phyloP scores from a whole-genome alignment of 1,284 basidiomycete species.

The Naganishia sp. region DNA sequence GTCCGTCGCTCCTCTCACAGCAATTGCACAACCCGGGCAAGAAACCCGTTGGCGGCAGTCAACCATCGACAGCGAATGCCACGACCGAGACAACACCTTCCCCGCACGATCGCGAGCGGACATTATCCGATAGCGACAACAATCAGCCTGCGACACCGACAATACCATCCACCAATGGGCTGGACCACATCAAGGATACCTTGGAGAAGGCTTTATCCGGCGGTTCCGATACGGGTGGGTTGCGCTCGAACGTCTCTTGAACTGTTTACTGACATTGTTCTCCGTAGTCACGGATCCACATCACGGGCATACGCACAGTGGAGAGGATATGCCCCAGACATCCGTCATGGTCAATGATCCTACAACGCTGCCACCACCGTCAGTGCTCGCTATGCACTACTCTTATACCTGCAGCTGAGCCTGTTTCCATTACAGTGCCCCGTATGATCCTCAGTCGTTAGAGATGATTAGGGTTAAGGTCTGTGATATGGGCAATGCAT shows the following conservation, averaged over 20 bases:
- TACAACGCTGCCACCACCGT: conserved; percentile 32
- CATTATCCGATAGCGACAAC: neutral
- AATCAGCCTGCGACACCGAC: conserved; percentile 7
- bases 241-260: neutral
- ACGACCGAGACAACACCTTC: conserved; percentile 16
- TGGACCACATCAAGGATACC: conserved; percentile 10
- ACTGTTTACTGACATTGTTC: neutral
- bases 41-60: conserved; percentile 5
- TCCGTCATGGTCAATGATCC: conserved; percentile 34
- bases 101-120: conserved; percentile 18
- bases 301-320: conserved; percentile 13
- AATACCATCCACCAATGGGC: neutral
- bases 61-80: neutral
- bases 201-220: neutral
- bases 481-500: conserved; percentile 88
- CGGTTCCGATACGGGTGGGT: conserved; percentile 2
- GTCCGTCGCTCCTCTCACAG: conserved; percentile 79
- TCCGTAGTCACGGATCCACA: conserved; percentile 12
- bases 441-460: conserved; percentile 60
- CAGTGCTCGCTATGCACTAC: neutral
- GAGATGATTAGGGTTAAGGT: conserved; percentile 98
- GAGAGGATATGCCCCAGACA: conserved; percentile 24
- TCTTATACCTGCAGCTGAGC: neutral
- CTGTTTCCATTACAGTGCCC: conserved; percentile 35
- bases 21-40: conserved; percentile 60